phyloP scores from a whole-genome alignment of 2,329 filamentous ascomycete species.

The Fusarium sp. region DNA sequence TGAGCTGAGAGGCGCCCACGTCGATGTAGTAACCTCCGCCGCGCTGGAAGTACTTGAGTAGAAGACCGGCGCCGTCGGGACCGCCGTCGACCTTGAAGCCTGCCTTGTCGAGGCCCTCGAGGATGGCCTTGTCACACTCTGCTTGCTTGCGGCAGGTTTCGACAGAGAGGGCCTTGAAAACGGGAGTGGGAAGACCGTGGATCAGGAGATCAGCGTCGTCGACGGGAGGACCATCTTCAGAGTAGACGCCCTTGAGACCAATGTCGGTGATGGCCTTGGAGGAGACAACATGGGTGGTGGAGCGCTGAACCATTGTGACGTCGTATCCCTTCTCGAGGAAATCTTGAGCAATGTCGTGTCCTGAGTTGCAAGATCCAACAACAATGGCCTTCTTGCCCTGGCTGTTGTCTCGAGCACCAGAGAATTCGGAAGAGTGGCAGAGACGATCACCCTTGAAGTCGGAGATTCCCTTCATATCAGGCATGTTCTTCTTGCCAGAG shows the following conservation, averaged over 20 bases:
- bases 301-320: slow-evolving; percentile 77
- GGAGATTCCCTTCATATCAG: slow-evolving; percentile 66
- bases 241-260: slow-evolving; percentile 62
- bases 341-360: slow-evolving; percentile 76
- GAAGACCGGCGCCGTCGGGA: slow-evolving; percentile 66
- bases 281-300: slow-evolving; percentile 71
- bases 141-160: slow-evolving; percentile 51
- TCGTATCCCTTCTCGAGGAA: slow-evolving; percentile 73
- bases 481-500: slow-evolving; percentile 72
- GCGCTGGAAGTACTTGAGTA: slow-evolving; percentile 72
- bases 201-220: slow-evolving; percentile 74
- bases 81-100: slow-evolving; percentile 72
- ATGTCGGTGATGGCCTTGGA: slow-evolving; percentile 64
- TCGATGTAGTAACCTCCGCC: slow-evolving; percentile 79
- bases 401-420: slow-evolving; percentile 59
- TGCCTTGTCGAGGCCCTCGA: slow-evolving; percentile 60
- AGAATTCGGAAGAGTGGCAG: slow-evolving; percentile 71
- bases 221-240: slow-evolving; percentile 65
- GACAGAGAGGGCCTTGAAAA: slow-evolving; percentile 70
- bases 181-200: slow-evolving; percentile 66
- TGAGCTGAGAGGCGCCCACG: slow-evolving; percentile 71
- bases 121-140: slow-evolving; percentile 52
- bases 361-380: slow-evolving; percentile 75
- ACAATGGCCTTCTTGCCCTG: slow-evolving; percentile 71
- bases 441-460: slow-evolving; percentile 69